Evolutionary conservation across 2,329 filamentous ascomycete genomes (phyloP).

Genomic region (Paracoccidioides lutzii): DNA sequence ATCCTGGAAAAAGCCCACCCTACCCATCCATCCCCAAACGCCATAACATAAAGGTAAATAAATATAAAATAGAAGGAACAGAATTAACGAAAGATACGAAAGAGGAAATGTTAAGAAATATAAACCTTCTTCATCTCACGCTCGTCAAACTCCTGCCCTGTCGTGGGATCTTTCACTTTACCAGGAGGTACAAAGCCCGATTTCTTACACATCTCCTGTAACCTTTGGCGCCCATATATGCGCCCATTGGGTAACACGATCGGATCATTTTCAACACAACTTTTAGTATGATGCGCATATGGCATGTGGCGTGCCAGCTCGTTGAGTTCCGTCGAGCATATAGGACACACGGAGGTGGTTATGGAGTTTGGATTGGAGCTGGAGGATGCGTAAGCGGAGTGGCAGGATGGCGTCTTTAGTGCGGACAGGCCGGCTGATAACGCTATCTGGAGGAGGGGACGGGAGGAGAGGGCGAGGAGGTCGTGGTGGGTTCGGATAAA

Average conservation of each 20-base stretch:
- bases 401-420: conserved; percentile 88
- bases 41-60: background rate
- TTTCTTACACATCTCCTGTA: conserved; percentile 69
- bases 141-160: conserved; percentile 52
- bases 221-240: conserved; percentile 63
- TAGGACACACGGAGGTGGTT: conserved; percentile 68
- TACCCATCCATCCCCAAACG: background rate
- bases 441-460: conserved; percentile 79
- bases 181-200: conserved; percentile 50
- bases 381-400: conserved; percentile 51
- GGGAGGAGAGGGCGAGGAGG: conserved; percentile 67
- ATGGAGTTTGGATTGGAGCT: conserved; percentile 44
- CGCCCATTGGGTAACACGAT: conserved; percentile 76
- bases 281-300: conserved; percentile 91
- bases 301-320: conserved; percentile 78
- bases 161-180: conserved; percentile 65
- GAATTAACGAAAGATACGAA: background rate
- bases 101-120: conserved; percentile 51
- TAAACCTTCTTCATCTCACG: conserved; percentile 71
- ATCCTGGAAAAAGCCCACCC: background rate
- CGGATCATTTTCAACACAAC: conserved; percentile 76
- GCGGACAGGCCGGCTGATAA: conserved; percentile 84
- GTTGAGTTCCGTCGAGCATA: conserved; percentile 91
- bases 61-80: background rate
- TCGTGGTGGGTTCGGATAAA: conserved; percentile 80